A percentile compares a stretch with the other conserved stretches of the same genome.
Conservation (phyloP, 1,284 basidiomycete genomes). For the Pyrrhoderma noxium region DNA sequence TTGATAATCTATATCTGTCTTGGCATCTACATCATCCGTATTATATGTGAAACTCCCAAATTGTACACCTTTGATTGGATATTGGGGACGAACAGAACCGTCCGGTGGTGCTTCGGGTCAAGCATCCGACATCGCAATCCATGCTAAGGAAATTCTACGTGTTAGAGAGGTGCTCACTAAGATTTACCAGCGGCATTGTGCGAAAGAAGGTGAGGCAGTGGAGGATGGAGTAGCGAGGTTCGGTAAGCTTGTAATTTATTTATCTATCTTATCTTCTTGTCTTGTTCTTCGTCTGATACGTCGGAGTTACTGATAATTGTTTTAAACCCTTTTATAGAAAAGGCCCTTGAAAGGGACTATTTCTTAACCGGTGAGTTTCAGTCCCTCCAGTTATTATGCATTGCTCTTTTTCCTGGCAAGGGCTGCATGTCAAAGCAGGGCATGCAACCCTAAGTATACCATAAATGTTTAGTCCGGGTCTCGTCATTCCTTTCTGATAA, state of each 20-base stretch:
- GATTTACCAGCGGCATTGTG: slow-evolving; percentile 81
- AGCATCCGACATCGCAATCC: slow-evolving; percentile 90
- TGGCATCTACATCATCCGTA: too few relatives aligned
- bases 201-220: slow-evolving; percentile 53
- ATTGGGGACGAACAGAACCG: slow-evolving; percentile 53
- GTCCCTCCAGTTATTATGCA: too few relatives aligned
- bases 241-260: slow-evolving; percentile 41
- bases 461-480: too few relatives aligned
- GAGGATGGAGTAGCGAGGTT: slow-evolving; percentile 67
- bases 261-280: slow-evolving; percentile 3
- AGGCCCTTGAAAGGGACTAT: slow-evolving; percentile 86
- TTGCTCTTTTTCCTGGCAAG: too few relatives aligned
- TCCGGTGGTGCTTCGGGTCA: slow-evolving; percentile 91
- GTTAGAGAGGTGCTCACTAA: slow-evolving; percentile 74
- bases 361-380: slow-evolving; percentile 75
- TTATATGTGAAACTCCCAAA: too few relatives aligned
- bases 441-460: too few relatives aligned
- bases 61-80: too few relatives aligned
- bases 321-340: slow-evolving; percentile 57
- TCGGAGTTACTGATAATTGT: neutral
- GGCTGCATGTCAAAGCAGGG: too few relatives aligned
- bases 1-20: too few relatives aligned
- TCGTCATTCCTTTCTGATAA: neutral
- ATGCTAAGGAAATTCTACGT: slow-evolving; percentile 88
- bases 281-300: neutral